A percentile compares a stretch with the other conserved stretches of the same genome.
These are phyloP conservation scores for Venturia effusa DNA, from an alignment of 2,329 filamentous ascomycete species.

Conservation along the genomic window DNA sequence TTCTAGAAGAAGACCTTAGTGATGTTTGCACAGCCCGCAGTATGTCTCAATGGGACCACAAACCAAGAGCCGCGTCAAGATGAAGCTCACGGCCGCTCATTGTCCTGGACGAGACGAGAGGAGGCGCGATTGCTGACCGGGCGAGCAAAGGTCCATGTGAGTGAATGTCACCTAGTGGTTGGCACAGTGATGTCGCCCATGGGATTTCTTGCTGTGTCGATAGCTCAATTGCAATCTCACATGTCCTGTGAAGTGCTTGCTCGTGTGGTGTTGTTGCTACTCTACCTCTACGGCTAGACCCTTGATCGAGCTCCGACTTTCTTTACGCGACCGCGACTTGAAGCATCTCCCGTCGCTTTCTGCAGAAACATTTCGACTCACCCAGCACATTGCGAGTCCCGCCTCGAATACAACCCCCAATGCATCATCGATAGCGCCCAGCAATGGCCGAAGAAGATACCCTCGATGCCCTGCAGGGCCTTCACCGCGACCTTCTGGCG, in stretches of 20 bases:
- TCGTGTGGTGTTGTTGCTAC: too few species aligned
- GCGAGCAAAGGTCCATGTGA: neutral
- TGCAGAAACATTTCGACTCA: neutral
- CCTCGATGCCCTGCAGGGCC: slow-evolving; percentile 51
- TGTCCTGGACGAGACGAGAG: neutral
- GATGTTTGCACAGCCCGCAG: neutral
- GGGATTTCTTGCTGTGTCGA: too few species aligned
- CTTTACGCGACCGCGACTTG: neutral
- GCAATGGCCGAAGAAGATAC: slow-evolving; percentile 8
- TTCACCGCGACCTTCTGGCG: slow-evolving; percentile 75
- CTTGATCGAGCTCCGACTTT: neutral
- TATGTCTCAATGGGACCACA: neutral
- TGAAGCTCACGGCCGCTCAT: neutral
- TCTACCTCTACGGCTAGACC: too few species aligned
- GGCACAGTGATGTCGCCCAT: neutral
- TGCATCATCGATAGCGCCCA: neutral
- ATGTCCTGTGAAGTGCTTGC: neutral
- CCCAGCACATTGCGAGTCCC: neutral
- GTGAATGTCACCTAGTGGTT: neutral
- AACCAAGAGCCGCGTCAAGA: neutral
- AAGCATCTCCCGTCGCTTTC: too few species aligned
- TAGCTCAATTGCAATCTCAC: neutral
- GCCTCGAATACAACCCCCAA: neutral
- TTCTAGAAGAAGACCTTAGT: slow-evolving; percentile 9
- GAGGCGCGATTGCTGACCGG: neutral